phyloP scores from a whole-genome alignment of 2,329 filamentous ascomycete species.

The Fusarium drepaniforme region DNA sequence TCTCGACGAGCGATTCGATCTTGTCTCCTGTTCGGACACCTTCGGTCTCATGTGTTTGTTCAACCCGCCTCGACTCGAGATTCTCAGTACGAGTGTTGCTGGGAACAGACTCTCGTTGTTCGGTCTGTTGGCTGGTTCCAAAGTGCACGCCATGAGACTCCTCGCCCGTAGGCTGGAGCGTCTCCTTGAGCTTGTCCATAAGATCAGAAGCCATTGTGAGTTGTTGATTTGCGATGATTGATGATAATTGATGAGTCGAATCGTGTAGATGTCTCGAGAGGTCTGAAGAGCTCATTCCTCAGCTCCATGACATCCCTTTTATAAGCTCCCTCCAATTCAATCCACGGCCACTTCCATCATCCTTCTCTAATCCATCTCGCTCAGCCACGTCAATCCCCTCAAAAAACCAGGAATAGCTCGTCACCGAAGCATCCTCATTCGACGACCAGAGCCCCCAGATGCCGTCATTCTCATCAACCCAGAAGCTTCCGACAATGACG shows the following conservation, averaged over 20 bases:
- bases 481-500: slow-evolving; percentile 24
- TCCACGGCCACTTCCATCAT: slow-evolving; percentile 3
- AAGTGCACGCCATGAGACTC: slow-evolving; percentile 11
- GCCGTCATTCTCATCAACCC: slow-evolving; percentile 25
- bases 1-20: slow-evolving; percentile 28
- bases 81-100: not conserved
- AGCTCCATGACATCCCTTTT: not conserved
- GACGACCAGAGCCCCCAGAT: not conserved
- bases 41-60: slow-evolving; percentile 6
- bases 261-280: not conserved
- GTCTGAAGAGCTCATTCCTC: not conserved
- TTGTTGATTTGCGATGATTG: not conserved
- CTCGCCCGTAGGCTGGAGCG: slow-evolving; percentile 13
- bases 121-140: not conserved
- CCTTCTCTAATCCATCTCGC: slow-evolving; percentile 3
- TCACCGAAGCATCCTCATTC: slow-evolving; percentile 15
- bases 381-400: not conserved
- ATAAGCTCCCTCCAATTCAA: slow-evolving; percentile 1
- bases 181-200: slow-evolving; percentile 39
- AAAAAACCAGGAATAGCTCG: not conserved
- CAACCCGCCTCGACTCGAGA: not conserved
- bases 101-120: slow-evolving; percentile 12
- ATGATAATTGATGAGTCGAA: not conserved
- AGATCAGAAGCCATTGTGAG: slow-evolving; percentile 32
- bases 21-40: slow-evolving; percentile 28